phyloP scores from a whole-genome alignment of 2,329 filamentous ascomycete genomes.

The Fusarium keratoplasticum region DNA sequence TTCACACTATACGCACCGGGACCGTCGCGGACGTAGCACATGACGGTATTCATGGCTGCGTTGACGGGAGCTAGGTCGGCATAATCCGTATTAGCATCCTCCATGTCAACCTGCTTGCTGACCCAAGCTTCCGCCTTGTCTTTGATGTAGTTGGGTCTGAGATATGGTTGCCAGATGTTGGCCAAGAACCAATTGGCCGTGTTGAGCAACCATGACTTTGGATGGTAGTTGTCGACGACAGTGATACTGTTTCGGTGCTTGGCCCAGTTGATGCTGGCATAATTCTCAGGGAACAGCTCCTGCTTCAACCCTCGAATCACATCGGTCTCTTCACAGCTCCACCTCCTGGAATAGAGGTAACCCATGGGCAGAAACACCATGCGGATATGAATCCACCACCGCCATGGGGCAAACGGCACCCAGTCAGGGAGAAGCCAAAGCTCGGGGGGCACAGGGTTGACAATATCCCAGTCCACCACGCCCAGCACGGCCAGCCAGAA shows the following conservation, averaged over 20 bases:
- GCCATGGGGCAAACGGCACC: conserved; percentile 89
- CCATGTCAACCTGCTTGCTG: conserved; percentile 86
- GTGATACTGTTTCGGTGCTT: conserved; percentile 86
- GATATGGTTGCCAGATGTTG: conserved; percentile 82
- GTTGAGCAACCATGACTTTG: conserved; percentile 88
- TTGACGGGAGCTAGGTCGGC: conserved; percentile 90
- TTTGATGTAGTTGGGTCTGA: conserved; percentile 75
- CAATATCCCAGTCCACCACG: conserved; percentile 87
- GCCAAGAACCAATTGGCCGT: conserved; percentile 81
- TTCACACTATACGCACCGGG: conserved; percentile 77
- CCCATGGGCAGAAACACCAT: conserved; percentile 95
- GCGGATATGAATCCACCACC: conserved; percentile 99
- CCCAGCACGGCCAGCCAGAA: conserved; percentile 92
- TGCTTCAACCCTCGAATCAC: conserved; percentile 78
- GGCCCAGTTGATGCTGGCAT: conserved; percentile 81
- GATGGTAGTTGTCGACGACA: conserved; percentile 87
- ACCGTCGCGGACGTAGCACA: conserved; percentile 87
- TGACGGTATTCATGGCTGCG: conserved; percentile 88
- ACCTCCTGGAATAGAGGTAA: conserved; percentile 87
- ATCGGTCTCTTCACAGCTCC: conserved; percentile 80
- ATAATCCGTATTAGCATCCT: conserved; percentile 93
- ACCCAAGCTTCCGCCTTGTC: conserved; percentile 82
- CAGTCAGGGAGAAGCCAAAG: conserved; percentile 93
- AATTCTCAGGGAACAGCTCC: conserved; percentile 85
- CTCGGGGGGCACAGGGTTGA: conserved; percentile 94